Evolutionary conservation across 805 yeast species (phyloP).

Genomic region (Alloascoidea hylecoeti): DNA sequence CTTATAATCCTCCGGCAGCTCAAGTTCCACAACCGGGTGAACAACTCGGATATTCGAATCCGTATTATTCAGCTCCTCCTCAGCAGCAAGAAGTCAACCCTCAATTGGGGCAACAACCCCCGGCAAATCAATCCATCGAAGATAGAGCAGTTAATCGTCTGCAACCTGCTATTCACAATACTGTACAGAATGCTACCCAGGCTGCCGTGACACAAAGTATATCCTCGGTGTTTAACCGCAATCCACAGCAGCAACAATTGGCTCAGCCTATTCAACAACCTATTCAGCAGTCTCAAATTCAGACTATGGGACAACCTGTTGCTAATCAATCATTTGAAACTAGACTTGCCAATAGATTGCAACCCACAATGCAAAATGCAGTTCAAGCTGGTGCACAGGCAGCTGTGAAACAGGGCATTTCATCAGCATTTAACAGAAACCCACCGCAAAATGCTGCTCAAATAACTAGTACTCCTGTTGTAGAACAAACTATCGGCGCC

Average conservation of each 20-base stretch:
- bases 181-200: neutral
- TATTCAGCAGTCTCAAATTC: no score
- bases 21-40: constrained; percentile 7
- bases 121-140: constrained; percentile 1
- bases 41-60: neutral
- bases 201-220: neutral
- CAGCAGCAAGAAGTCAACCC: neutral
- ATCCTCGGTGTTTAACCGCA: neutral
- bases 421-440: neutral
- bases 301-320: neutral
- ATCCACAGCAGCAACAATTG: neutral
- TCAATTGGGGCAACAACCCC: neutral
- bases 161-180: neutral
- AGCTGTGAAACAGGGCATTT: neutral
- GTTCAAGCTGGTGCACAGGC: neutral
- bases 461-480: no score
- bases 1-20: constrained; percentile 4
- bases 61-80: constrained; percentile 5
- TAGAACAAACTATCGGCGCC: no score
- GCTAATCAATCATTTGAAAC: neutral
- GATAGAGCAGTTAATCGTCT: neutral
- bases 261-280: no score
- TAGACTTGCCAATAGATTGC: neutral
- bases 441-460: neutral
- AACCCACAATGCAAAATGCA: neutral